Percentiles rank a stretch among this genome's conserved stretches.
Evolutionary conservation across 495 filamentous ascomycete genomes (phyloP).

Genomic region (Aspergillus bridgeri): DNA sequence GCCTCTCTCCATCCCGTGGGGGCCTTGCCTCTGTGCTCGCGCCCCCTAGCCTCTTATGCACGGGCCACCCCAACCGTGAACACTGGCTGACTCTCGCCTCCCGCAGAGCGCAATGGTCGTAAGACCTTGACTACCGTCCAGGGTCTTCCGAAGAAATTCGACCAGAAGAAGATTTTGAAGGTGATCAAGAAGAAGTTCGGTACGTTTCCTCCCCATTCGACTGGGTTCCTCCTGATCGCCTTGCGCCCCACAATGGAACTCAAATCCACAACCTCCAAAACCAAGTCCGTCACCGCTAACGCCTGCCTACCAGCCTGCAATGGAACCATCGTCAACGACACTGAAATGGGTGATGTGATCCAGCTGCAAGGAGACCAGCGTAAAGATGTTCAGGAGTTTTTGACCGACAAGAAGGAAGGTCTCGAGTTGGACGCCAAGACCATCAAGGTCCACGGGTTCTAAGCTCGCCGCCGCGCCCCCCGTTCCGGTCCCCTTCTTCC

Average conservation of each 20-base stretch:
- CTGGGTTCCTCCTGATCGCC: not conserved
- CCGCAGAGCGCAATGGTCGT: slow-evolving; percentile 97
- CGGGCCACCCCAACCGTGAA: slow-evolving; percentile 11
- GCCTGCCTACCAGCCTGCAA: slow-evolving; percentile 73
- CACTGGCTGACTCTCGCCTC: slow-evolving; percentile 20
- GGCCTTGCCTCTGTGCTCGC: not conserved
- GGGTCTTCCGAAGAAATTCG: slow-evolving; percentile 96
- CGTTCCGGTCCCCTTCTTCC: slow-evolving; percentile 44
- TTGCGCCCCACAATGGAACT: not conserved
- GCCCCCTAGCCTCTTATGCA: slow-evolving; percentile 2
- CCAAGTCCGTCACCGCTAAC: not conserved
- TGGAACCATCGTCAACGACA: slow-evolving; percentile 98
- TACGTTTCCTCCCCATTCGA: slow-evolving; percentile 43
- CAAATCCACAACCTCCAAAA: slow-evolving; percentile 19
- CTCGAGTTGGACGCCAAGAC: slow-evolving; percentile 89
- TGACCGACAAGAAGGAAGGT: slow-evolving; percentile 91
- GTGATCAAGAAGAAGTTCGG: slow-evolving; percentile 99
- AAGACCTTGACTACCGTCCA: slow-evolving; percentile 99
- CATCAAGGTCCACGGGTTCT: slow-evolving; percentile 80
- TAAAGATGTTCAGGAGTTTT: slow-evolving; percentile 96
- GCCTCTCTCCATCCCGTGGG: not conserved
- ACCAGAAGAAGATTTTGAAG: slow-evolving; percentile 99
- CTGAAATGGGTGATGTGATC: slow-evolving; percentile 99
- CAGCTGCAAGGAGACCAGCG: slow-evolving; percentile 99
- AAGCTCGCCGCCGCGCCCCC: slow-evolving; percentile 39